Base-by-base conservation (phyloP, 345 rosid genomes). In the Cardamine chenopodiifolia region DNA sequence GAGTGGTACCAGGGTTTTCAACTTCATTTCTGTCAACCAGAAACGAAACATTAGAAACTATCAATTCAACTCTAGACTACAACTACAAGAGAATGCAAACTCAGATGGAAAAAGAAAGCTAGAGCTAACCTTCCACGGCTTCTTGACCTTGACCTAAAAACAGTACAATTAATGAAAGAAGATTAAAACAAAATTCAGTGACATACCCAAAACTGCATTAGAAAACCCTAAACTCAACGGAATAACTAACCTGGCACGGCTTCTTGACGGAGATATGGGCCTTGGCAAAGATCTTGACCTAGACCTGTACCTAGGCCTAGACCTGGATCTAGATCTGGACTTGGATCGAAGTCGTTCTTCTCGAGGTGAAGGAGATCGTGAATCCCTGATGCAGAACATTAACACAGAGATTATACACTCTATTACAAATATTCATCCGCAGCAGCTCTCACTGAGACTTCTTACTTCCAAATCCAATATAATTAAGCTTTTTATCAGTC, bases 241-340 rank as follows among this genome's bases (percentile, higher is more conserved):
- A 48, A 67, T n/a, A 71, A 72, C 85, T 45, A 84, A 95, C 99
- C 99, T 92, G 80, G 97, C 98, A 67, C 90, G 98, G 75, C 86
- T 74, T 63, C 79, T 85, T 20, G 96, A 90, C 42, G 78, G 78
- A 17, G 99, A 90, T 54, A 88, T 75, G n/a, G 81, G 86, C 83
- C 90, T 88, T 25, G 88, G 95, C 79, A 74, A 76, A 32, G 92
- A 80, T 79, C 83, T 84, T 14, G 92, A 86, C 37, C 86, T 80
- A 25, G 97, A 85, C 62, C 94, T 83, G 0, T 90, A 82, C 75
- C 93, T 72, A 7, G 84, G 78, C 70, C 86, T 81, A 2, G 88
- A 70, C 66, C 83, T 81, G 17, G 85, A 78, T 71, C 85, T 75
- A 2, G 87, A 84, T 55, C 82, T 82, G 17, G 88, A 81, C 11